Conservation (phyloP, 139 green algal species). For the Pleodorina starrii region DNA sequence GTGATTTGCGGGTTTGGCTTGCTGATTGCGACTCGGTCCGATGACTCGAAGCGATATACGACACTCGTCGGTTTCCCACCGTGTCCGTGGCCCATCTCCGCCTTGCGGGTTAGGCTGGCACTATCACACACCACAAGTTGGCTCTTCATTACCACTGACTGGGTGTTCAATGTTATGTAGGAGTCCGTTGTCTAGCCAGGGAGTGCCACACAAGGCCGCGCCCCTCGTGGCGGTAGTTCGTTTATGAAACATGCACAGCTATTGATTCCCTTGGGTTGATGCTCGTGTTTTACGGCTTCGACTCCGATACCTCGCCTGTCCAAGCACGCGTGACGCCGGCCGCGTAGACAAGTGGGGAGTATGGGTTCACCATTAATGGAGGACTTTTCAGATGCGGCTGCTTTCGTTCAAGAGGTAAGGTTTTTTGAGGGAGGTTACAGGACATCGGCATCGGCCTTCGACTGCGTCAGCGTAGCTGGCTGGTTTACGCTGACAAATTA, state of each 20-base stretch:
- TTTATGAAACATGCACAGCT: not conserved
- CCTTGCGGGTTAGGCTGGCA: no score
- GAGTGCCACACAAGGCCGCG: slow-evolving; percentile 5
- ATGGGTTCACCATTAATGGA: slow-evolving; percentile 2
- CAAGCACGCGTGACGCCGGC: slow-evolving; percentile 13
- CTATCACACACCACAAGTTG: not conserved
- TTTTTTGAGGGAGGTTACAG: not conserved
- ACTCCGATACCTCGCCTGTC: not conserved
- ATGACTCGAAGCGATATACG: no score
- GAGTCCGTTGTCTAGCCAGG: not conserved
- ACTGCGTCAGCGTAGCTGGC: not conserved
- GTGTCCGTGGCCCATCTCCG: no score
- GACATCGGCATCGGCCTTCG: not conserved
- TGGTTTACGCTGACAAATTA: not conserved
- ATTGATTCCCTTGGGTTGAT: not conserved
- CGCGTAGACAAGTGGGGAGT: not conserved
- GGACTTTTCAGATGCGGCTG: slow-evolving; percentile 25
- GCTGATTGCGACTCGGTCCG: no score
- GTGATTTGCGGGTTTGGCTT: no score
- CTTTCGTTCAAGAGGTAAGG: slow-evolving; percentile 31
- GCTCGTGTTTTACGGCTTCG: not conserved
- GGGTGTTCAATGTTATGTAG: not conserved
- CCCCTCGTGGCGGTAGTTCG: not conserved
- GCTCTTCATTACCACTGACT: slow-evolving; percentile 3
- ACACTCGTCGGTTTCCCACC: no score